A percentile compares a stretch with the other conserved stretches of the same genome.
These are phyloP conservation scores for Yamadazyma spencermartinsiae DNA, from an alignment of 1,139 yeast species.

Conservation along the genomic window DNA sequence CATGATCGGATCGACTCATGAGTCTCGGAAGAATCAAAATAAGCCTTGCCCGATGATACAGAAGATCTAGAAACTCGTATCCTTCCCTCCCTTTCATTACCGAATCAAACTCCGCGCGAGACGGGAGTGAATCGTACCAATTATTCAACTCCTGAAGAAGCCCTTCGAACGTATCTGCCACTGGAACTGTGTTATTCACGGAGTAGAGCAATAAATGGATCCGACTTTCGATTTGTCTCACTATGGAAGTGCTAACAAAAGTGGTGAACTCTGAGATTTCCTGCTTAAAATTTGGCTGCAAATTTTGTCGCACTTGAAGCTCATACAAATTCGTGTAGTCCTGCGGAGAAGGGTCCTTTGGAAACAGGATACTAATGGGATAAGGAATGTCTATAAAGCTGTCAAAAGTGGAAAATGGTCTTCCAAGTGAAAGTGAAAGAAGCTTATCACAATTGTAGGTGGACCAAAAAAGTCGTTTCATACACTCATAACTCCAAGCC, in stretches of 20 bases:
- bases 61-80: conserved; percentile 15
- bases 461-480: conserved; percentile 18
- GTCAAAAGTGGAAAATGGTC: conserved; percentile 16
- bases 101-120: conserved; percentile 10
- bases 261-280: conserved; percentile 14
- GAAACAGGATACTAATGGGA: conserved; percentile 14
- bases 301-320: conserved; percentile 13
- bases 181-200: conserved; percentile 12
- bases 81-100: conserved; percentile 15
- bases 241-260: conserved; percentile 13
- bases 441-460: conserved; percentile 13
- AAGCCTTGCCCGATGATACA: conserved; percentile 17
- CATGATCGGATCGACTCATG: conserved; percentile 10
- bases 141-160: conserved; percentile 10
- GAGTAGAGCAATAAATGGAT: conserved; percentile 16
- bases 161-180: conserved; percentile 15
- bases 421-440: conserved; percentile 12
- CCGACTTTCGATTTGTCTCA: conserved; percentile 16
- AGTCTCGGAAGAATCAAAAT: conserved; percentile 14
- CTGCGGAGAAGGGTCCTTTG: conserved; percentile 8
- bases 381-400: conserved; percentile 18
- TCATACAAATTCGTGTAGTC: conserved; percentile 12
- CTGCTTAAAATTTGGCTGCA: conserved; percentile 7
- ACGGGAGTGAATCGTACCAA: conserved; percentile 14
- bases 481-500: conserved; percentile 15